These are phyloP conservation scores for Casuarina glauca DNA, from an alignment of 306 rosid genomes.

Conservation along the genomic window DNA sequence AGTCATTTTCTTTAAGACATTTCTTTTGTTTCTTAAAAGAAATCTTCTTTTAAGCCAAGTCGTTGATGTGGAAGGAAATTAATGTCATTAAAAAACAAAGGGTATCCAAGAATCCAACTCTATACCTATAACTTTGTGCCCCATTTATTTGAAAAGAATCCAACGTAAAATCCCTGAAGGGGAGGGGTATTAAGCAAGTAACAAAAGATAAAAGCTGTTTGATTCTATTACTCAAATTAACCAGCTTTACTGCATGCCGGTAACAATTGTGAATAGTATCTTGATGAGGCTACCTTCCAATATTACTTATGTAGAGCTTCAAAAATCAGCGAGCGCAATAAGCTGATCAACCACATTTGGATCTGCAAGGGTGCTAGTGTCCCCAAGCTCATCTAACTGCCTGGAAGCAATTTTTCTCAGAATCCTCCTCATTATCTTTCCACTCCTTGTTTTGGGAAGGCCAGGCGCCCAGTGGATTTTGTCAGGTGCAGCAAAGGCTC, in stretches of 20 bases:
- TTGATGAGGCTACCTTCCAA: slow-evolving; percentile 16
- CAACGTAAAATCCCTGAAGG: background rate
- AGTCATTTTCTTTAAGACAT: no score
- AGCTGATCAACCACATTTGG: slow-evolving; percentile 87
- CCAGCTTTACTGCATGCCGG: background rate
- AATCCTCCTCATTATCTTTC: slow-evolving; percentile 98
- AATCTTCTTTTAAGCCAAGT: no score
- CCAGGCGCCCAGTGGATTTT: slow-evolving; percentile 98
- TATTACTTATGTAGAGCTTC: slow-evolving; percentile 32
- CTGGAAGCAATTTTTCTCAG: slow-evolving; percentile 88
- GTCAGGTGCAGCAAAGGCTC: slow-evolving; percentile 99
- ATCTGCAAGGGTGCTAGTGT: slow-evolving; percentile 93
- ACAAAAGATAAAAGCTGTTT: background rate
- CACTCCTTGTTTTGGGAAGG: slow-evolving; percentile 98
- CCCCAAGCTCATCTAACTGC: slow-evolving; percentile 93
- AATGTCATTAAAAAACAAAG: background rate
- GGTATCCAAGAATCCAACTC: background rate
- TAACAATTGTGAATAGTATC: background rate
- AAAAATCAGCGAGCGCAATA: slow-evolving; percentile 66
- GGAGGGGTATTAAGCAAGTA: background rate
- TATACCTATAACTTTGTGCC: background rate
- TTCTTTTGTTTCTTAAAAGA: no score
- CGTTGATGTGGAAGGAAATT: no score
- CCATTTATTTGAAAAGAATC: background rate
- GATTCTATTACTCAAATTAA: slow-evolving; percentile 9